Evolutionary conservation across 179 eudicot genomes (phyloP).

Genomic region (Corrigiola litoralis): DNA sequence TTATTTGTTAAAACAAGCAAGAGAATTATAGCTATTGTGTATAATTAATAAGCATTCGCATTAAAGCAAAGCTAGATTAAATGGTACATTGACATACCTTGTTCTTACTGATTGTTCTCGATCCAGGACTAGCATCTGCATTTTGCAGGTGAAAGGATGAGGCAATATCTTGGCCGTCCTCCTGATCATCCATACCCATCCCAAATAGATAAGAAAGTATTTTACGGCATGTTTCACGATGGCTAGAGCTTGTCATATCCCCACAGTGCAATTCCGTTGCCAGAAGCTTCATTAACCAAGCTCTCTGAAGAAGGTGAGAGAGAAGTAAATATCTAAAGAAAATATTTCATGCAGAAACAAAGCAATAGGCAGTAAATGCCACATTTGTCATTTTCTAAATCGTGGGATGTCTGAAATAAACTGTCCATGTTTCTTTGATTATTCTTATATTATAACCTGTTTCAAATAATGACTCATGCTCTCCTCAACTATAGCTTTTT

Average conservation of each 20-base stretch:
- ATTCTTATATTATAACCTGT: too few species aligned
- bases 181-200: conserved; percentile 32
- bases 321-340: conserved; percentile 3
- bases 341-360: neutral
- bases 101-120: conserved; percentile 43
- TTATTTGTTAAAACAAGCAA: too few species aligned
- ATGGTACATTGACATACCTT: conserved; percentile 45
- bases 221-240: conserved; percentile 70
- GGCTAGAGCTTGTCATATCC: conserved; percentile 51
- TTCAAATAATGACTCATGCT: neutral
- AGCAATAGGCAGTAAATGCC: neutral
- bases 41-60: neutral
- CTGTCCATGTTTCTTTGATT: neutral
- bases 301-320: conserved; percentile 55
- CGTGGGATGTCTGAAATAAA: neutral
- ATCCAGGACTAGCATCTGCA: conserved; percentile 40
- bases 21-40: neutral
- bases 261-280: conserved; percentile 77
- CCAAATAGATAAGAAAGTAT: conserved; percentile 70
- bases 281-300: conserved; percentile 93
- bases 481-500: neutral
- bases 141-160: conserved; percentile 29
- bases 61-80: neutral
- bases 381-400: neutral
- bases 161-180: conserved; percentile 38